Evolutionary conservation across 768 basidiomycete species (phyloP), one percentile per base, ranked within the genome.

Genomic region (Sarcomyxa edulis): DNA sequence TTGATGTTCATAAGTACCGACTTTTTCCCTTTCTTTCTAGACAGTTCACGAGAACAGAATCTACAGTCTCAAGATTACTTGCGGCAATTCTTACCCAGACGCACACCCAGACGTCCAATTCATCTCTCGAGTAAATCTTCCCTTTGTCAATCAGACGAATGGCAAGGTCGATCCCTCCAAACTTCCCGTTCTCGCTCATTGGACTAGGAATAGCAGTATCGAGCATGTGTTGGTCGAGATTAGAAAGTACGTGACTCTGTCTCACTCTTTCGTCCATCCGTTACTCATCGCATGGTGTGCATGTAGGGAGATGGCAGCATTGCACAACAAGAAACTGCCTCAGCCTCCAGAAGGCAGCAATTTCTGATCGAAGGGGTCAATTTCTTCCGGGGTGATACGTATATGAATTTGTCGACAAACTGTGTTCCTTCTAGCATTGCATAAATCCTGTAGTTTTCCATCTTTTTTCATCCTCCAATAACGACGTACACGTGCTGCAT

Each of bases 31-130:
- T n/a, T n/a, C n/a, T n/a, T n/a, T n/a, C n/a, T 50, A 95, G 89
- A 95, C 93, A 16, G 91, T 95, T 4, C 93, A 97, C 63, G 95
- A 99, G 76, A 99, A 98, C 66, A 79, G 96, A 38, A 99, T 98
- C 65, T 99, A 97, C 76, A 84, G 81, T 36, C 76, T 99, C 53
- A 87, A 84, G 66, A 94, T 99, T 57, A 68, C 70, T 53, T 98
- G 95, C 52, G 87, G 79, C 35, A 65, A 75, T 2, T 39, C 54
- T 3, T 93, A 93, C 59, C 88, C 89, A 20, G 89, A 95, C 33
- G 39, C 41, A 0, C 87, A 85, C 4, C 95, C 95, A 11, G 61
- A 68, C 12, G 78, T 98, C 40, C 81, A 85, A 45, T 98, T 98
- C 64, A 52, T 86, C 45, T 94, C 88, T 25, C 74, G 80, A 42